Evolutionary conservation across 2,329 filamentous ascomycete genomes (phyloP).

Genomic region (Fusarium penzigii): DNA sequence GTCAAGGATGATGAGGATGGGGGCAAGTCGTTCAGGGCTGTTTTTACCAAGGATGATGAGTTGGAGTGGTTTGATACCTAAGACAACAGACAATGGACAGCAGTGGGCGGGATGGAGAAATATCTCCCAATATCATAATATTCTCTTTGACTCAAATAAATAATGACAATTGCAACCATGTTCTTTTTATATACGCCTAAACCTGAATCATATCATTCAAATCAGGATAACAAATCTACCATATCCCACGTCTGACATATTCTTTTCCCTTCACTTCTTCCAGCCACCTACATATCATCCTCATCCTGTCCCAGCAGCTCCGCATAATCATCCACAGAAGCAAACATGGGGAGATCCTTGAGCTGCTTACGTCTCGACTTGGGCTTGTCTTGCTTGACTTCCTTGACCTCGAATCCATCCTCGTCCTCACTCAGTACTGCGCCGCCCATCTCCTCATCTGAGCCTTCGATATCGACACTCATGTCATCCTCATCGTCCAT

Average conservation of each 20-base stretch:
- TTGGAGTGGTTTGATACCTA: constrained; percentile 64
- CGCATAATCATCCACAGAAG: constrained; percentile 91
- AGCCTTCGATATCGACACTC: constrained; percentile 39
- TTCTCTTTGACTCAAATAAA: not conserved
- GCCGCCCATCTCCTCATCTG: constrained; percentile 46
- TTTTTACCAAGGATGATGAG: constrained; percentile 87
- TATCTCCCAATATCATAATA: too few species aligned
- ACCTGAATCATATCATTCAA: not conserved
- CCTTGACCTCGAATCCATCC: constrained; percentile 58
- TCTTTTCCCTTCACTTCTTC: constrained; percentile 6
- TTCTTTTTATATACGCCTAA: constrained; percentile 1
- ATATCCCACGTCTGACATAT: not conserved
- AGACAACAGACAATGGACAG: not conserved
- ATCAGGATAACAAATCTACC: too few species aligned
- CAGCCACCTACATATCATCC: constrained; percentile 38
- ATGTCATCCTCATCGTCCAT: constrained; percentile 48
- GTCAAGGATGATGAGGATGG: constrained; percentile 93
- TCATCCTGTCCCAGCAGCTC: constrained; percentile 76
- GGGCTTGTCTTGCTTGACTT: constrained; percentile 53
- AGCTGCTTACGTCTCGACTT: constrained; percentile 75
- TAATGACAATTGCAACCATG: not conserved
- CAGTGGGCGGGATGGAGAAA: too few species aligned
- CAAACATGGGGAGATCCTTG: constrained; percentile 89
- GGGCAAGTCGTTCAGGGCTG: constrained; percentile 89
- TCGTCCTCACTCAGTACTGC: constrained; percentile 43